Evolutionary conservation across 352 stramenopile genomes (phyloP), one percentile per base, ranked within the genome.

Genomic region (Albugo candida): DNA sequence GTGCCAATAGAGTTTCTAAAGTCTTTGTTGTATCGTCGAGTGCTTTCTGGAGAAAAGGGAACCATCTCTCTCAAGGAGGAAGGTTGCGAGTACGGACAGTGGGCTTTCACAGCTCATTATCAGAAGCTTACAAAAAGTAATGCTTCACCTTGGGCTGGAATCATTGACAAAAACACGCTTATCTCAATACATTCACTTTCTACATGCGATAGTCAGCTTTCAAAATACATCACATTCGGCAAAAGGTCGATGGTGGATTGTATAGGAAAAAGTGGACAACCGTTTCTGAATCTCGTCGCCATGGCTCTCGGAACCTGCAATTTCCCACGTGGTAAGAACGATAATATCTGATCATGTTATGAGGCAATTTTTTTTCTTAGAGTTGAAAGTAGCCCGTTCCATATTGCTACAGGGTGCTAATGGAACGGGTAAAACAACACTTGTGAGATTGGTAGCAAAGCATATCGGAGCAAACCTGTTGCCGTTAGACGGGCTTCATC

Each of bases 391-490:
- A 6, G 52, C 65, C 36, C 57, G 53, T 2, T 83, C 68, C 2
- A 35, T 87, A 2, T 41, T 92, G 11, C 41, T 92, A 3, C 67
- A 86, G 14, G 78, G 61, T 21, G 59, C 71, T 0, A 83, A 65
- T 35, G 75, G 78, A 6, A 59, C 72, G 11, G 78, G 78, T 13
- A 92, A 92, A 52, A 82, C 73, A 13, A 82, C 66, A 14, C 48
- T 81, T 27, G 64, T 82, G 4, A 59, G 64, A 5, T 68, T 79
- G 18, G 49, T 81, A 35, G 67, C 72, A 1, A 40, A 59, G 1
- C 55, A 74, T 21, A 34, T 83, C 10, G 17, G 31, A 13, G 75
- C 68, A 1, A 84, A 74, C 40, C 36, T 87, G 19, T 56, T 92
- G 14, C 45, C 67, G 11, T 18, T 86, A n/a, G 78, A 92, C 51